Conservation (phyloP, 345 rosid genomes). For the Turnera subulata region DNA sequence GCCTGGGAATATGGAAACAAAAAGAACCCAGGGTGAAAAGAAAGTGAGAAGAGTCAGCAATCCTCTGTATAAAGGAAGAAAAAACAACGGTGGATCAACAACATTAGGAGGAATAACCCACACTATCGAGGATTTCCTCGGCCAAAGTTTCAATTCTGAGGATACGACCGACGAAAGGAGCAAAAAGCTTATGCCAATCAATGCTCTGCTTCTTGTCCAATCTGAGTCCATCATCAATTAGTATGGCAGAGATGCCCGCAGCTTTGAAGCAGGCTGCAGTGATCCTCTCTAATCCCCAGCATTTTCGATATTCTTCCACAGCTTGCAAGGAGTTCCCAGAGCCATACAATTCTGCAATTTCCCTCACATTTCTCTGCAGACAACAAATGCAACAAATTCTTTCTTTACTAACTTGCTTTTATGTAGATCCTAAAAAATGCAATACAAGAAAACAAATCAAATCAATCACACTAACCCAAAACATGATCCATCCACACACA, state of each 20-base stretch:
- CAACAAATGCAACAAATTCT: background rate
- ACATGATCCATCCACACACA: too few relatives aligned
- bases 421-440: too few relatives aligned
- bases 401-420: too few relatives aligned
- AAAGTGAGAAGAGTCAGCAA: too few relatives aligned
- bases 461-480: background rate
- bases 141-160: constrained; percentile 79
- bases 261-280: constrained; percentile 63
- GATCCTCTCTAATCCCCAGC: constrained; percentile 50
- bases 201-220: constrained; percentile 69
- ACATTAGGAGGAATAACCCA: too few relatives aligned
- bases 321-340: constrained; percentile 51
- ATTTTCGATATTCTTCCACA: constrained; percentile 60
- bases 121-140: constrained; percentile 68
- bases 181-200: constrained; percentile 59
- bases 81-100: too few relatives aligned
- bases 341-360: constrained; percentile 68
- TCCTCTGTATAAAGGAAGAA: too few relatives aligned
- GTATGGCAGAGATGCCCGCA: constrained; percentile 68
- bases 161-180: constrained; percentile 73
- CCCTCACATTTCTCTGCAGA: constrained; percentile 74
- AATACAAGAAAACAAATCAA: background rate
- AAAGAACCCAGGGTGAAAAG: background rate
- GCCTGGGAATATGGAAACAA: background rate
- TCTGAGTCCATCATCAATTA: constrained; percentile 83